phyloP scores from a whole-genome alignment of 306 rosid genomes.

The Malus sieversii region DNA sequence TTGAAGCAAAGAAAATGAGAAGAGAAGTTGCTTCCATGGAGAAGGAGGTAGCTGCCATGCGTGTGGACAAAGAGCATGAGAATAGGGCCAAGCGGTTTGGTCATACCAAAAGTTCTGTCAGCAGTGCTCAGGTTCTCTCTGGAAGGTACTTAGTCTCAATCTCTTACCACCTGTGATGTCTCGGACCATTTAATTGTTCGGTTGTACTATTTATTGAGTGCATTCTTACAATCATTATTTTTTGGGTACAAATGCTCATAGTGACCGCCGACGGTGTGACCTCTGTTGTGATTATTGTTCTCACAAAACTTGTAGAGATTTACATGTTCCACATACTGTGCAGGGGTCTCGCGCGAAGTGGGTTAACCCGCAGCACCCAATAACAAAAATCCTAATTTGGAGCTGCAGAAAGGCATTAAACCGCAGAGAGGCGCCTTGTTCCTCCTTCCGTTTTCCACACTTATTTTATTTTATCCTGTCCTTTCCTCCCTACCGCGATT shows the following conservation, averaged over 20 bases:
- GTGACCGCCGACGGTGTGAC: not conserved
- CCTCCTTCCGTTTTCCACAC: conserved; percentile 21
- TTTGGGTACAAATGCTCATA: not conserved
- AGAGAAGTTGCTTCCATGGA: conserved; percentile 97
- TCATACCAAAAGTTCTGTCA: conserved; percentile 56
- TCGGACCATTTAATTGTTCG: not conserved
- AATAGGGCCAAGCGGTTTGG: conserved; percentile 79
- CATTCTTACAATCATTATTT: not conserved
- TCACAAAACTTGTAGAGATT: not conserved
- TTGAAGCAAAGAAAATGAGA: conserved; percentile 99
- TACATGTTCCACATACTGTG: conserved; percentile 19
- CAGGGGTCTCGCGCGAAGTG: conserved; percentile 78
- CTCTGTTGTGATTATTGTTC: not conserved
- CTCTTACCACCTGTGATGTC: conserved; percentile 5
- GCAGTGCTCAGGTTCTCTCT: conserved; percentile 74
- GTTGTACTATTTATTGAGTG: conserved; percentile 1
- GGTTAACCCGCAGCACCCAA: conserved; percentile 97
- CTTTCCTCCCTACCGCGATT: conserved; percentile 31
- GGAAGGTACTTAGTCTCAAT: conserved; percentile 56
- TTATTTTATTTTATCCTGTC: conserved; percentile 5
- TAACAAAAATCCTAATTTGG: conserved; percentile 37
- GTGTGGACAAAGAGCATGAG: conserved; percentile 90
- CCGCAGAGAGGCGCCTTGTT: conserved; percentile 33
- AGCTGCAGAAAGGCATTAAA: conserved; percentile 24
- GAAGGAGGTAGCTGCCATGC: conserved; percentile 99